Conservation (phyloP, 352 stramenopile species). For the Aphanomyces cochlioides region DNA sequence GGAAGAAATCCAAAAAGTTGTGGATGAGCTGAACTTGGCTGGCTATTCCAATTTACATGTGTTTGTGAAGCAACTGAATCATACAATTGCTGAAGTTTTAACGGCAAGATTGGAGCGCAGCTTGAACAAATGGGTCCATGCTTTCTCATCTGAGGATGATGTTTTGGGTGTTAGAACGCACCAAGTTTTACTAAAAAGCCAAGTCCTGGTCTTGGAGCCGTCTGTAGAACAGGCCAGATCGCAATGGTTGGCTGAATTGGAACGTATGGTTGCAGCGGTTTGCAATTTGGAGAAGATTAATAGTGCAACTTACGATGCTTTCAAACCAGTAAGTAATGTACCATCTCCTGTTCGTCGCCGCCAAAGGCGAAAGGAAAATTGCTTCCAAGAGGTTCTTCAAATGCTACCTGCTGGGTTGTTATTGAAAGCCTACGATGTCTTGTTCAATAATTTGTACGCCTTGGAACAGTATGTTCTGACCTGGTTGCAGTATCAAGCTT, state of each 20-base stretch:
- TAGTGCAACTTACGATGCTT: constrained; percentile 70
- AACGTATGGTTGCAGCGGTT: constrained; percentile 91
- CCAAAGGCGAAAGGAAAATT: constrained; percentile 52
- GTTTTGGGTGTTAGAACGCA: constrained; percentile 58
- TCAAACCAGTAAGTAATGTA: constrained; percentile 36
- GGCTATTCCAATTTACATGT: constrained; percentile 91
- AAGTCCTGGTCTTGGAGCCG: constrained; percentile 94
- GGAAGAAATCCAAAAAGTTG: constrained; percentile 84
- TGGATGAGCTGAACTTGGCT: constrained; percentile 94
- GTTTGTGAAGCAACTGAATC: constrained; percentile 91
- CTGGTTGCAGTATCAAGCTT: constrained; percentile 98
- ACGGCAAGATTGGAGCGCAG: constrained; percentile 62
- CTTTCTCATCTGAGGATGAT: constrained; percentile 47
- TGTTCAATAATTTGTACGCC: constrained; percentile 76
- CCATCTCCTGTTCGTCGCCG: constrained; percentile 53
- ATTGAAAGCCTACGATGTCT: constrained; percentile 64
- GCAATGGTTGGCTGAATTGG: constrained; percentile 87
- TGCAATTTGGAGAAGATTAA: constrained; percentile 90
- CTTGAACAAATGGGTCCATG: constrained; percentile 66
- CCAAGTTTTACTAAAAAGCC: constrained; percentile 95
- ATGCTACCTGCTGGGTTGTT: constrained; percentile 62
- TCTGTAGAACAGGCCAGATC: constrained; percentile 90
- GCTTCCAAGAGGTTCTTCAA: constrained; percentile 66
- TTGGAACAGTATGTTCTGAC: constrained; percentile 91
- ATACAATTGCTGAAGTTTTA: constrained; percentile 81